Conservation (phyloP, 768 basidiomycete species). For the Mycena galericulata region DNA sequence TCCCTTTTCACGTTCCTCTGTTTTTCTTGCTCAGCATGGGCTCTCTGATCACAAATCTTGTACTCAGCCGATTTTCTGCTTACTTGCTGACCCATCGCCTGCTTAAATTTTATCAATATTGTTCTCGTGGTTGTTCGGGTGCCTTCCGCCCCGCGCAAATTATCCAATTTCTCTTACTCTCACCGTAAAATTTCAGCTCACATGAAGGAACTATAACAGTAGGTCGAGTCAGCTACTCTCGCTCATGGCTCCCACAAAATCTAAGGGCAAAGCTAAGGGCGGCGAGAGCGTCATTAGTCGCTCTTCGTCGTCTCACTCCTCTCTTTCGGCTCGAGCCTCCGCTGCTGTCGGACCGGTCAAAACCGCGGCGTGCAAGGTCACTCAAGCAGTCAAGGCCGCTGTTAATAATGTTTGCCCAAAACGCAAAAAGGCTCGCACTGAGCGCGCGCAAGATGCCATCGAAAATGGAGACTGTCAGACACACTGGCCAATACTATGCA, state of each 20-base stretch:
- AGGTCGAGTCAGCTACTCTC: neutral
- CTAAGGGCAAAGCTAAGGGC: neutral
- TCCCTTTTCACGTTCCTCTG: neutral
- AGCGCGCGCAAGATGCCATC: neutral
- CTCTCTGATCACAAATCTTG: too few species aligned
- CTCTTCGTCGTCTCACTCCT: constrained; percentile 2
- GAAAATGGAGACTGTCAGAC: too few species aligned
- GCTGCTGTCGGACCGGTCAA: neutral
- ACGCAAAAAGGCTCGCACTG: constrained; percentile 7
- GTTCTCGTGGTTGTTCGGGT: constrained; percentile 8
- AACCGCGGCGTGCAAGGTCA: neutral
- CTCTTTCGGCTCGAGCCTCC: constrained; percentile 4
- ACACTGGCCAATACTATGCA: too few species aligned
- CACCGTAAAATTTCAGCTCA: neutral
- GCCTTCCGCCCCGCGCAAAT: neutral
- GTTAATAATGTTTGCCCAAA: neutral
- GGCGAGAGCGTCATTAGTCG: neutral
- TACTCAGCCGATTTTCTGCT: too few species aligned
- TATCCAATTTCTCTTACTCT: neutral
- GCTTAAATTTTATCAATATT: too few species aligned
- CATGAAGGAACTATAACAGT: neutral
- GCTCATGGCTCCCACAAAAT: neutral
- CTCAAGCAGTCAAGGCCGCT: neutral
- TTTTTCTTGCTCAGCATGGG: constrained; percentile 1
- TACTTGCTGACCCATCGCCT: neutral